Evolutionary conservation across 2,329 filamentous ascomycete species (phyloP).

Genomic region (Bretziella fagacearum): DNA sequence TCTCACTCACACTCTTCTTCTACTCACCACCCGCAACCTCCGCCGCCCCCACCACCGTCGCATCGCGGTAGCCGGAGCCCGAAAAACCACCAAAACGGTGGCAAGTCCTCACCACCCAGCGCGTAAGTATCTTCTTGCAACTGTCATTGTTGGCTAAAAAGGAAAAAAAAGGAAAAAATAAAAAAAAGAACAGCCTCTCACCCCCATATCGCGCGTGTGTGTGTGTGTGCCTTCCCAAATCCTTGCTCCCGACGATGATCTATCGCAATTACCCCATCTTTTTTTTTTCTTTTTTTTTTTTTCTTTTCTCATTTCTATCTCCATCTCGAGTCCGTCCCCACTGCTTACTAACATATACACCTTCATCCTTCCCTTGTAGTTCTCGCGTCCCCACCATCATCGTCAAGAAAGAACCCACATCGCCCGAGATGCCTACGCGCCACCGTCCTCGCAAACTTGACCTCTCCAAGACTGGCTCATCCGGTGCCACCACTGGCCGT

Average conservation of each 20-base stretch:
- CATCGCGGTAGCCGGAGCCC: slow-evolving; percentile 16
- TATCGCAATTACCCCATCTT: background rate
- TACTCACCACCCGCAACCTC: background rate
- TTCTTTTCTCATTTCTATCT: too few species aligned
- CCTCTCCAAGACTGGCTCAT: slow-evolving; percentile 47
- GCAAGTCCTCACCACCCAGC: slow-evolving; percentile 41
- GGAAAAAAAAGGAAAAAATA: too few species aligned
- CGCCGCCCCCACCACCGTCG: slow-evolving; percentile 2
- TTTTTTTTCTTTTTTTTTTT: too few species aligned
- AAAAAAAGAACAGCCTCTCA: too few species aligned
- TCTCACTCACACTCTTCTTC: slow-evolving; percentile 1
- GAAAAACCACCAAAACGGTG: slow-evolving; percentile 19
- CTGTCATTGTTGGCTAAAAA: background rate
- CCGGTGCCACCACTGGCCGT: slow-evolving; percentile 44
- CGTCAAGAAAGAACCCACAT: slow-evolving; percentile 91
- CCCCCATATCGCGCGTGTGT: too few species aligned
- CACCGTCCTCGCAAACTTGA: slow-evolving; percentile 65
- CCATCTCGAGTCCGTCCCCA: too few species aligned
- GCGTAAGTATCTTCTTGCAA: slow-evolving; percentile 31
- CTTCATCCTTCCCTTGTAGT: slow-evolving; percentile 29
- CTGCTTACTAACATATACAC: slow-evolving; percentile 14
- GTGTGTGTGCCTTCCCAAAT: too few species aligned
- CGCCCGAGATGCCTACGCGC: slow-evolving; percentile 59
- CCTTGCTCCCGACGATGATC: background rate
- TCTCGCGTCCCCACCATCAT: slow-evolving; percentile 57